phyloP scores from a whole-genome alignment of 441 rosid genomes.

The Euphorbia corollata region DNA sequence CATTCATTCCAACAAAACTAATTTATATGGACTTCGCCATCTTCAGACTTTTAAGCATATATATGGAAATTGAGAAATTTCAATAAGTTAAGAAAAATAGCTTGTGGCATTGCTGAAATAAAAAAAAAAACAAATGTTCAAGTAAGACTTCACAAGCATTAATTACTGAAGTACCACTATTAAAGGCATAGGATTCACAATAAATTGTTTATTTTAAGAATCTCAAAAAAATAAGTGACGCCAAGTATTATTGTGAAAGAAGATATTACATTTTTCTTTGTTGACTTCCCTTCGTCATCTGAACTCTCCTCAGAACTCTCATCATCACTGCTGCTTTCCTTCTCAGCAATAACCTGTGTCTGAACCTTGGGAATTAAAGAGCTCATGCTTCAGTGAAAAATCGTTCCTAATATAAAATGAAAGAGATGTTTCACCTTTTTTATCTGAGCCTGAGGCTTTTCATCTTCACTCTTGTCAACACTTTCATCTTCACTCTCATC shows the following conservation, averaged over 20 bases:
- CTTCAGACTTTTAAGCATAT: no score
- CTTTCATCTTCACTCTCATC: slow-evolving; percentile 42
- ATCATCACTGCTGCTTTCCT: slow-evolving; percentile 55
- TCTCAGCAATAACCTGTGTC: slow-evolving; percentile 27
- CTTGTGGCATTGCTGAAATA: no score
- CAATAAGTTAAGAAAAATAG: no score
- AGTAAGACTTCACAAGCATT: neutral
- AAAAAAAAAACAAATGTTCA: neutral
- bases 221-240: no score
- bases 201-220: no score
- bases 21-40: no score
- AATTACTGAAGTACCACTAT: neutral
- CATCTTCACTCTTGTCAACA: slow-evolving; percentile 37
- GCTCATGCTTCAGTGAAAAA: no score
- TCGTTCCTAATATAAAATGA: neutral
- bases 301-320: slow-evolving; percentile 49
- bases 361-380: slow-evolving; percentile 2
- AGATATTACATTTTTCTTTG: slow-evolving; percentile 39
- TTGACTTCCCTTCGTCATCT: slow-evolving; percentile 42
- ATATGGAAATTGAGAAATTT: no score
- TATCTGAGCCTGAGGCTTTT: slow-evolving; percentile 31
- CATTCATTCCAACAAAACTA: no score
- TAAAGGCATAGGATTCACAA: no score
- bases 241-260: no score
- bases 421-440: slow-evolving; percentile 33